These are phyloP conservation scores for Cicer bijugum DNA, from an alignment of 306 rosid species.

Conservation along the genomic window DNA sequence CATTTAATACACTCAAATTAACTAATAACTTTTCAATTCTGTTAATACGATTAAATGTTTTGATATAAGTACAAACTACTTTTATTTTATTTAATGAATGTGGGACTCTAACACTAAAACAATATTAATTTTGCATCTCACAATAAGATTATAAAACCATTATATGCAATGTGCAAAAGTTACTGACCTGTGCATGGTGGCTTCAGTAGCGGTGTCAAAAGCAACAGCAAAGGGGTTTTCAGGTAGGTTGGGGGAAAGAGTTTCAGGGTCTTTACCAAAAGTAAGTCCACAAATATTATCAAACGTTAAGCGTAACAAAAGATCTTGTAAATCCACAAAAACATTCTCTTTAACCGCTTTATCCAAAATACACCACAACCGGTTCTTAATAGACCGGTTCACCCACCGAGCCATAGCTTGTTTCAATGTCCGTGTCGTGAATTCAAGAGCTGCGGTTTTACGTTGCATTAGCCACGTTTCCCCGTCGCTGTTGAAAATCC, in stretches of 20 bases:
- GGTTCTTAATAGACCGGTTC: constrained; percentile 70
- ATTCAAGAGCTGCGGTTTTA: constrained; percentile 91
- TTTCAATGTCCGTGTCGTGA: constrained; percentile 79
- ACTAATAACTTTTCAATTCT: no score
- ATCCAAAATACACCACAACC: constrained; percentile 80
- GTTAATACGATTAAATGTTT: no score
- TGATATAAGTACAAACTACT: no score
- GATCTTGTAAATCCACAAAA: constrained; percentile 77
- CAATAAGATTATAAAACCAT: no score
- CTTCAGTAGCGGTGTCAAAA: constrained; percentile 86
- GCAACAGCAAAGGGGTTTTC: constrained; percentile 67
- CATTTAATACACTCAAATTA: not conserved
- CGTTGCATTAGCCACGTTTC: constrained; percentile 93
- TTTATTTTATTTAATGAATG: no score
- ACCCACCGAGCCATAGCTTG: constrained; percentile 98
- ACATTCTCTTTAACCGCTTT: constrained; percentile 53
- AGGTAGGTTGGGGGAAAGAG: constrained; percentile 65
- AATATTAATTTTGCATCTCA: no score
- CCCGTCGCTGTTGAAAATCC: constrained; percentile 91
- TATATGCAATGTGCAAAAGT: no score
- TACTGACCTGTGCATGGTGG: constrained; percentile 66
- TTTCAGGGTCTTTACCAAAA: constrained; percentile 86
- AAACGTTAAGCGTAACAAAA: constrained; percentile 77
- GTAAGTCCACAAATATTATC: constrained; percentile 94
- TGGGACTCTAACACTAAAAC: no score